Base-by-base conservation (phyloP, 208 protist genomes). In the Tritrichomonas foetus region DNA sequence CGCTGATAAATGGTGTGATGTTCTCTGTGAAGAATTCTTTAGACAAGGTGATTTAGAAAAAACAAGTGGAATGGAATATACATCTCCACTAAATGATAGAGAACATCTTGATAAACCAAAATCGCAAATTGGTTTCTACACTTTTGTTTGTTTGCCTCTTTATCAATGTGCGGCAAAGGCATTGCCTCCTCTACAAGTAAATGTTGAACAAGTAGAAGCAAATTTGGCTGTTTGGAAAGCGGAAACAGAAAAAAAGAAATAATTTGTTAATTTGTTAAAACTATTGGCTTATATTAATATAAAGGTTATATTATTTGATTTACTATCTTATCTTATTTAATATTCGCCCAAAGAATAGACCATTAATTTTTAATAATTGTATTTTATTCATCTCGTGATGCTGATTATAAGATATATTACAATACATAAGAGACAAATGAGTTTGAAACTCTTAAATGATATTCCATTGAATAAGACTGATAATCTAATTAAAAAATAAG, bases 11-110 rank as follows among this genome's bases (percentile, higher is more conserved):
- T 78, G 69, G 69, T 47, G 69, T 36, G 69, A 78, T 16, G 39
- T 78, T 39, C 69, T 78, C 47, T 78, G 69, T 36, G 69, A 78
- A 78, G 69, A 78, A 22, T 78, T 78, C 36, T 78, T 78, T 47
- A 39, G 69, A 22, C 69, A 78, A 78, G 69, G 69, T 16, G 69
- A 78, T 27, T 49, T 49, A 8, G 69, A 78, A 22, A 78, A 78
- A 78, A 22, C 69, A 78, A 5, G 8, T 16, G 69, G 69, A 78
- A 78, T 78, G 39, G 69, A 47, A 39, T 78, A 49, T 49, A 78
- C 69, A 22, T 78, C 69, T 9, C 33, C 25, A 20, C 22, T 78
- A 47, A 78, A 78, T 47, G 69, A 78, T 78, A 39, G 69, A 47
- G 39, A 5, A 27, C 30, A 78, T 27, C 22, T 47, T 9, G 69